These are phyloP conservation scores for Alternaria solani DNA, from an alignment of 2,329 filamentous ascomycete genomes.

Conservation along the genomic window DNA sequence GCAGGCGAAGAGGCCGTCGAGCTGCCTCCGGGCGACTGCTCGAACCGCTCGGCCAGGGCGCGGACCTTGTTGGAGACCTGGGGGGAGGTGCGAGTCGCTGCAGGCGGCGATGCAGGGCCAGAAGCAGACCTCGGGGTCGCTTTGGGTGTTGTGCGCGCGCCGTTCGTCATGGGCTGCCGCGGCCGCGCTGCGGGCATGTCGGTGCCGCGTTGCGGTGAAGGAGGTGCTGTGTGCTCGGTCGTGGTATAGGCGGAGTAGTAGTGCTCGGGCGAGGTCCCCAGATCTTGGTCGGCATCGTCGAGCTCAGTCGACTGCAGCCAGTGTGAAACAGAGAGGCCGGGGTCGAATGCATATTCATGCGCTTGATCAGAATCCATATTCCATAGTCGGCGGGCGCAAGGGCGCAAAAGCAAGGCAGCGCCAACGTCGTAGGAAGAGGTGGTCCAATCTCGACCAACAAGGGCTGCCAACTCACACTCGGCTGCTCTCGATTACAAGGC, in stretches of 20 bases:
- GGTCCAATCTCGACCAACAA: conserved; percentile 17
- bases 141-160: conserved; percentile 36
- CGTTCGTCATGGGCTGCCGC: conserved; percentile 41
- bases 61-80: conserved; percentile 45
- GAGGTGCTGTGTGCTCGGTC: conserved; percentile 20
- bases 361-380: conserved; percentile 23
- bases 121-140: conserved; percentile 41
- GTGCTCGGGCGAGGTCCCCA: conserved; percentile 34
- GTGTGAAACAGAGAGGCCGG: conserved; percentile 25
- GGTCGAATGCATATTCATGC: conserved; percentile 24
- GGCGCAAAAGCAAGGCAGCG: conserved; percentile 22
- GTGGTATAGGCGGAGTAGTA: conserved; percentile 40
- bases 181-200: conserved; percentile 27
- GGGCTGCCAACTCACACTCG: conserved; percentile 14
- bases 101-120: conserved; percentile 40
- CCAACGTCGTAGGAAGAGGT: conserved; percentile 16
- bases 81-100: conserved; percentile 31
- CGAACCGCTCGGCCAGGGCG: conserved; percentile 49
- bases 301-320: conserved; percentile 45
- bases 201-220: conserved; percentile 24
- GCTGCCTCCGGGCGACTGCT: conserved; percentile 41
- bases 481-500: not conserved
- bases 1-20: conserved; percentile 28
- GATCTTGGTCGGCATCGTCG: conserved; percentile 30
- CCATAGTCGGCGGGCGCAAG: conserved; percentile 21